Evolutionary conservation across 257 asterid species (phyloP).

Genomic region (Penstemon barbatus): DNA sequence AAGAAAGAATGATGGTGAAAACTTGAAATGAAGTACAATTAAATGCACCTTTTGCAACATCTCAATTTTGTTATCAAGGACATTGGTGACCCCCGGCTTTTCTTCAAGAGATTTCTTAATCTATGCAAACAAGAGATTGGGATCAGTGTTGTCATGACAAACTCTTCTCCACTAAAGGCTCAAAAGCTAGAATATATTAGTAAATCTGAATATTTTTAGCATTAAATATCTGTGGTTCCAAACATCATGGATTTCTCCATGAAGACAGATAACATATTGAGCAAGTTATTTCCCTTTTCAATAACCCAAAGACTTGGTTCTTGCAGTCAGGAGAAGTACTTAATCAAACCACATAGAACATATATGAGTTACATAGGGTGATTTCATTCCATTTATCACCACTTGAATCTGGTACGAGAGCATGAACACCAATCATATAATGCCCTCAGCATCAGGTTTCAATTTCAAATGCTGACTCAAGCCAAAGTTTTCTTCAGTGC

Average conservation of each 20-base stretch:
- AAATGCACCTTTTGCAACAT: constrained; percentile 70
- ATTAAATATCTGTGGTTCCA: background rate
- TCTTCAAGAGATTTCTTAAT: constrained; percentile 43
- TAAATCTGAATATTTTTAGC: background rate
- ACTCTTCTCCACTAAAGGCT: background rate
- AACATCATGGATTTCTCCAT: constrained; percentile 18
- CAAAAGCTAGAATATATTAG: background rate
- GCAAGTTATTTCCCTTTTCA: background rate
- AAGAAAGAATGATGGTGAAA: background rate
- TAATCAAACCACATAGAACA: background rate
- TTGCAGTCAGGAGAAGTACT: background rate
- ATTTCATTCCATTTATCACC: background rate
- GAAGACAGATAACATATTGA: background rate
- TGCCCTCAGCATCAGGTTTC: background rate
- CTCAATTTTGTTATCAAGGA: constrained; percentile 47
- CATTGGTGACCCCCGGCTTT: constrained; percentile 27
- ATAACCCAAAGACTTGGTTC: background rate
- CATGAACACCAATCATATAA: background rate
- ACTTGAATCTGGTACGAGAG: background rate
- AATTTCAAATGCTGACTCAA: too few relatives aligned
- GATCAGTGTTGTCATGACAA: constrained; percentile 15
- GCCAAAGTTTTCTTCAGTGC: too few relatives aligned
- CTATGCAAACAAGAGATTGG: constrained; percentile 33
- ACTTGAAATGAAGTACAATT: background rate
- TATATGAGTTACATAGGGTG: background rate